These are phyloP conservation scores for Exobasidium rhododendri DNA, from an alignment of 1,284 basidiomycete genomes.

Conservation along the genomic window DNA sequence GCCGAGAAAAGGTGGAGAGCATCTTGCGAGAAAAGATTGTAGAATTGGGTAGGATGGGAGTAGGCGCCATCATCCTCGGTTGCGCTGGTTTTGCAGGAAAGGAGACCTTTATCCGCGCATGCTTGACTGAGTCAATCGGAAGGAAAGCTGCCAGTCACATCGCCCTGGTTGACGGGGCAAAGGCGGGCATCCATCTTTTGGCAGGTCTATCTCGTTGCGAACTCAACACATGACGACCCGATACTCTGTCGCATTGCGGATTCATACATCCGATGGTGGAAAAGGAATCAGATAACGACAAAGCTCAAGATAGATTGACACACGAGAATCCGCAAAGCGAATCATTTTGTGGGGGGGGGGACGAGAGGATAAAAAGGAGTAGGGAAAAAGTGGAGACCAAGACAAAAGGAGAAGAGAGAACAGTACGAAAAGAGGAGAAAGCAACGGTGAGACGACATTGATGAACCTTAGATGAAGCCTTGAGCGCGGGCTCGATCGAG, in stretches of 20 bases:
- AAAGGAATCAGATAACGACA: neutral
- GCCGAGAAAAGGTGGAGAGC: slow-evolving; percentile 22
- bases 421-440: neutral
- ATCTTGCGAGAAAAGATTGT: slow-evolving; percentile 19
- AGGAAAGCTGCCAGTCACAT: slow-evolving; percentile 22
- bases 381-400: neutral
- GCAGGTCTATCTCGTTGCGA: slow-evolving; percentile 65
- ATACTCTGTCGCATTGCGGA: too few relatives aligned
- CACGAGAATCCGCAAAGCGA: too few relatives aligned
- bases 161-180: slow-evolving; percentile 63
- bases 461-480: neutral
- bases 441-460: neutral
- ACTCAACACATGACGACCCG: too few relatives aligned
- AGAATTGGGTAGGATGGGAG: slow-evolving; percentile 23
- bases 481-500: slow-evolving; percentile 25
- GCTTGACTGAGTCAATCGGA: slow-evolving; percentile 12
- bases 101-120: slow-evolving; percentile 27
- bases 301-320: too few relatives aligned
- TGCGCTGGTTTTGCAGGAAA: slow-evolving; percentile 45
- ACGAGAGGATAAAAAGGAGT: neutral
- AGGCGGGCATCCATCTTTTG: slow-evolving; percentile 67
- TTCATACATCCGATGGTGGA: neutral
- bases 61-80: slow-evolving; percentile 40
- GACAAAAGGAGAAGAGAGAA: neutral
- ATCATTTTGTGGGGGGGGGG: slow-evolving; percentile 1